Evolutionary conservation across 2,329 filamentous ascomycete species (phyloP).

Genomic region (Ophiocordyceps unilateralis): DNA sequence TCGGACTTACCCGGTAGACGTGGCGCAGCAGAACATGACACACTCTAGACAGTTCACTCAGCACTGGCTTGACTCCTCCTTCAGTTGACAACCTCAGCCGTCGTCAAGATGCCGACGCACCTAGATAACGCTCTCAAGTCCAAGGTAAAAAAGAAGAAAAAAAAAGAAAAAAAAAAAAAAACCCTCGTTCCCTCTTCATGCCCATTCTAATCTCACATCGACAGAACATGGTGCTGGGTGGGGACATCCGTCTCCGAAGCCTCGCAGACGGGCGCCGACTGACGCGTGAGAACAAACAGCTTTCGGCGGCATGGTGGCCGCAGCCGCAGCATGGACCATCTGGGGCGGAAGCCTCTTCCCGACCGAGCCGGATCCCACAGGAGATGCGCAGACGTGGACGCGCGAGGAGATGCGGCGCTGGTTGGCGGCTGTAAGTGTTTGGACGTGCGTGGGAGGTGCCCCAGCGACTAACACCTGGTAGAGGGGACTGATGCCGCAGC

Average conservation of each 20-base stretch:
- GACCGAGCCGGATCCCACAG: conserved; percentile 54
- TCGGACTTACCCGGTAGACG: too few species aligned
- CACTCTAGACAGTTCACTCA: not conserved
- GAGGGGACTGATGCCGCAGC: conserved; percentile 28
- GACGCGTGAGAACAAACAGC: conserved; percentile 30
- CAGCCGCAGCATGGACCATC: conserved; percentile 67
- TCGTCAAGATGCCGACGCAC: conserved; percentile 44
- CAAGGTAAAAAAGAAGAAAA: too few species aligned
- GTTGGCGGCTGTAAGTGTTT: conserved; percentile 54
- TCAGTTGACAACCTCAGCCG: too few species aligned
- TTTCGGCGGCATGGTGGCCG: conserved; percentile 68
- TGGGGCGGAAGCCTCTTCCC: conserved; percentile 81
- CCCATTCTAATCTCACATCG: not conserved
- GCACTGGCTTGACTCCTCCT: not conserved
- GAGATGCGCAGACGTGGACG: conserved; percentile 57
- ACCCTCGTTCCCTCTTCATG: too few species aligned
- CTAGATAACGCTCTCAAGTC: conserved; percentile 54
- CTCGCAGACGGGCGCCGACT: too few species aligned
- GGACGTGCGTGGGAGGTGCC: not conserved
- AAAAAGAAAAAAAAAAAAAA: too few species aligned
- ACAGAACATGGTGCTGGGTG: conserved; percentile 56
- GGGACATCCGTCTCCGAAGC: conserved; percentile 1
- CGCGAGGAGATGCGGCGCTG: conserved; percentile 63
- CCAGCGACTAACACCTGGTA: conserved; percentile 6
- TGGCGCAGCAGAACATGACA: not conserved